Evolutionary conservation across 495 filamentous ascomycete genomes (phyloP).

Genomic region (Pseudoneurospora amorphoporcata): DNA sequence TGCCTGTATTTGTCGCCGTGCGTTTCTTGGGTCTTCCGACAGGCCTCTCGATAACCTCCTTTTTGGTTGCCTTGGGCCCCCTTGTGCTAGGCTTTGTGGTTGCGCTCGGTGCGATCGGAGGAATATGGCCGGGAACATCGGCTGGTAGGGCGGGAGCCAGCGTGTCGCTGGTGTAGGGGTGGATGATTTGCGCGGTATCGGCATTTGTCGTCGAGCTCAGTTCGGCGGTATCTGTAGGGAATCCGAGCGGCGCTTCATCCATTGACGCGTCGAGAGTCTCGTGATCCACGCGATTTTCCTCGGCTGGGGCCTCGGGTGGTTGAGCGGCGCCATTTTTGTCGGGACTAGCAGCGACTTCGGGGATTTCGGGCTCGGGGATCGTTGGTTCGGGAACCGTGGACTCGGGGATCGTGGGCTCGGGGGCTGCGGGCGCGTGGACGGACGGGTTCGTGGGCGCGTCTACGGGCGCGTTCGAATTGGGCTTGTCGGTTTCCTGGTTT

Average conservation of each 20-base stretch:
- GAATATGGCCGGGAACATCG: neutral
- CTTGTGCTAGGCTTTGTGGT: neutral
- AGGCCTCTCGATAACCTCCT: neutral
- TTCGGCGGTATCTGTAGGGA: neutral
- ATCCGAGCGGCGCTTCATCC: neutral
- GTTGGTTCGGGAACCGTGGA: neutral
- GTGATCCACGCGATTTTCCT: neutral
- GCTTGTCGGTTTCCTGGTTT: neutral
- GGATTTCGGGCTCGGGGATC: neutral
- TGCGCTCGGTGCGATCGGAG: neutral
- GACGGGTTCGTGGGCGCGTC: neutral
- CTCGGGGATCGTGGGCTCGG: neutral
- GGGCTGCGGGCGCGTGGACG: neutral
- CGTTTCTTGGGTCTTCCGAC: neutral
- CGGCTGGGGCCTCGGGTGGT: neutral
- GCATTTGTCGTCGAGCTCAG: neutral
- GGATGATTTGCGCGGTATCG: neutral
- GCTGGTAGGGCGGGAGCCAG: neutral
- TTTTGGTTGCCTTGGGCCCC: neutral
- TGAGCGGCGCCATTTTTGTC: slow-evolving; percentile 11
- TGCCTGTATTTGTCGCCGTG: neutral
- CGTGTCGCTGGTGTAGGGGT: neutral
- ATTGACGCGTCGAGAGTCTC: neutral
- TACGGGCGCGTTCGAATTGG: neutral
- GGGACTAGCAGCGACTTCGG: neutral